A percentile compares a stretch with the other conserved stretches of the same genome.
These are phyloP conservation scores for Bremia lactucae DNA, from an alignment of 352 stramenopile genomes.

Conservation along the genomic window DNA sequence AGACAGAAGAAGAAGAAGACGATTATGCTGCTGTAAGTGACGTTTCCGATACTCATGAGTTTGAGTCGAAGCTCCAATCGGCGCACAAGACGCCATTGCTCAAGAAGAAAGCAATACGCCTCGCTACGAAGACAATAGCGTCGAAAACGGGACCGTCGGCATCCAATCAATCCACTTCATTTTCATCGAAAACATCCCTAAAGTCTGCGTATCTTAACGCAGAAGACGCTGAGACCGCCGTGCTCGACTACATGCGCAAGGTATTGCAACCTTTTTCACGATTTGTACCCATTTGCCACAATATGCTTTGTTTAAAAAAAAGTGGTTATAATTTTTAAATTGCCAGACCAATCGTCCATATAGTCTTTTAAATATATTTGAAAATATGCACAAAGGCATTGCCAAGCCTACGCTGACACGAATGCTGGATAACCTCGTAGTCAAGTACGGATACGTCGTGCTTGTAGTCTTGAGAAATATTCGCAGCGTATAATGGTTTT, in stretches of 20 bases:
- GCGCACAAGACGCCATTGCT: conserved; percentile 3
- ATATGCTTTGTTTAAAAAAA: too few species aligned
- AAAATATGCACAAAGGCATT: conserved; percentile 70
- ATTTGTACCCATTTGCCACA: too few species aligned
- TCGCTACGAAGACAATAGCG: conserved; percentile 3
- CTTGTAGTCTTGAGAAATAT: neutral
- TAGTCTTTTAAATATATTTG: conserved; percentile 78
- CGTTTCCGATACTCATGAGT: conserved; percentile 37
- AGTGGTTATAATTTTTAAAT: conserved; percentile 1
- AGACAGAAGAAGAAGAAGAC: conserved; percentile 26
- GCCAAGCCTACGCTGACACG: conserved; percentile 66
- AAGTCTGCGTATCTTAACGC: conserved; percentile 28
- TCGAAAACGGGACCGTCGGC: too few species aligned
- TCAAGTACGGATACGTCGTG: conserved; percentile 27
- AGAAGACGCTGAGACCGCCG: conserved; percentile 28
- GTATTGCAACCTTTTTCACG: too few species aligned
- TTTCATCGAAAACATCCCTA: conserved; percentile 8
- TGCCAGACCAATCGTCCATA: conserved; percentile 68
- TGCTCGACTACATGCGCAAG: conserved; percentile 74
- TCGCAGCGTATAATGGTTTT: neutral
- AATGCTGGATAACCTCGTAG: conserved; percentile 56
- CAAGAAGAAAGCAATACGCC: neutral
- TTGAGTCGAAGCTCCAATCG: conserved; percentile 15
- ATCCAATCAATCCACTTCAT: conserved; percentile 3
- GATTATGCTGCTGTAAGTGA: conserved; percentile 19